Percentiles rank a stretch among this genome's conserved stretches.
These are phyloP conservation scores for Ceratonia siliqua DNA, from an alignment of 306 rosid genomes.

Conservation along the genomic window DNA sequence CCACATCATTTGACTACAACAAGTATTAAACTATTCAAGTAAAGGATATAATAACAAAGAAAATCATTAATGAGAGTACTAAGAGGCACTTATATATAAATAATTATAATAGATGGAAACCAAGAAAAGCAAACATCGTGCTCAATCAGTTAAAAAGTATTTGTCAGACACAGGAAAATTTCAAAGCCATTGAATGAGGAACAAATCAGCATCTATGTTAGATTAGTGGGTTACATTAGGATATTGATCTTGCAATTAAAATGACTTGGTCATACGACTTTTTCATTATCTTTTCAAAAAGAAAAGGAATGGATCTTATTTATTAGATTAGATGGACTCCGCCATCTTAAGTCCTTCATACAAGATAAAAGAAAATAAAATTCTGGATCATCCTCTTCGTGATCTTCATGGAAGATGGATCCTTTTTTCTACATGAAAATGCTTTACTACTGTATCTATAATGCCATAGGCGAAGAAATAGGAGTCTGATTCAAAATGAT, in stretches of 20 bases:
- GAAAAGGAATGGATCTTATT: slow-evolving; percentile 16
- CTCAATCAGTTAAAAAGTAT: slow-evolving; percentile 30
- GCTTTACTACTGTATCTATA: slow-evolving; percentile 10
- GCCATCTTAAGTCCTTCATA: slow-evolving; percentile 37
- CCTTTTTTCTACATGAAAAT: not conserved
- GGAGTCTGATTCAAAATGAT: slow-evolving; percentile 18
- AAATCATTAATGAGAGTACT: slow-evolving; percentile 27
- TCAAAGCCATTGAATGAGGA: slow-evolving; percentile 53
- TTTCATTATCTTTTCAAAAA: slow-evolving; percentile 40
- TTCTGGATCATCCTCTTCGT: no score
- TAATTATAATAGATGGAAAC: slow-evolving; percentile 36
- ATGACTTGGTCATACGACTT: slow-evolving; percentile 52
- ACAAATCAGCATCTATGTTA: slow-evolving; percentile 44
- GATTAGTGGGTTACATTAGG: slow-evolving; percentile 76
- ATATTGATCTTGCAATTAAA: slow-evolving; percentile 51
- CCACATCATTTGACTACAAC: slow-evolving; percentile 37
- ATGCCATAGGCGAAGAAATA: slow-evolving; percentile 12
- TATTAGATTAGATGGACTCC: slow-evolving; percentile 35
- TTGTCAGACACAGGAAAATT: slow-evolving; percentile 19
- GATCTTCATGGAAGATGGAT: slow-evolving; percentile 31
- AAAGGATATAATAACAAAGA: slow-evolving; percentile 28
- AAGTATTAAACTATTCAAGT: not conserved
- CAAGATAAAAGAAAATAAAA: not conserved
- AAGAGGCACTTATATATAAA: slow-evolving; percentile 32
- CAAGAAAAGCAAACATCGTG: slow-evolving; percentile 29